A percentile compares a stretch with the other conserved stretches of the same genome.
Conservation (phyloP, 2,329 filamentous ascomycete species). For the Fusarium sacchari region DNA sequence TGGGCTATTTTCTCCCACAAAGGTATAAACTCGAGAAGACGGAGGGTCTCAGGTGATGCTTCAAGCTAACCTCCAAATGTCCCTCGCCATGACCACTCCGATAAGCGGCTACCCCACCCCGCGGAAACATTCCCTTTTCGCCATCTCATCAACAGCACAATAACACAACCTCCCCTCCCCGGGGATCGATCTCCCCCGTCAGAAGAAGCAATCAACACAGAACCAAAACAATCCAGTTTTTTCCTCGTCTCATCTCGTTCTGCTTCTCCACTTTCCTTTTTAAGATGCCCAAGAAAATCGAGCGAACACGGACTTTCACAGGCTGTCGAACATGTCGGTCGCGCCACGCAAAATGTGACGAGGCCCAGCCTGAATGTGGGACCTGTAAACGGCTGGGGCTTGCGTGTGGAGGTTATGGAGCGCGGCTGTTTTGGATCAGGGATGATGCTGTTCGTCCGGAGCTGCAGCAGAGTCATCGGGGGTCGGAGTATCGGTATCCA, state of each 20-base stretch:
- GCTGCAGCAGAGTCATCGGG: constrained; percentile 39
- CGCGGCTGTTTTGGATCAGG: constrained; percentile 46
- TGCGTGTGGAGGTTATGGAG: constrained; percentile 53
- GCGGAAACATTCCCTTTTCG: constrained; percentile 37
- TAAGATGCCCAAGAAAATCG: constrained; percentile 37
- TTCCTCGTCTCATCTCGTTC: neutral
- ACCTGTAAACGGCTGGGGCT: constrained; percentile 50
- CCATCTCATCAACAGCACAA: constrained; percentile 10
- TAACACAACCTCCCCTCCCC: constrained; percentile 1
- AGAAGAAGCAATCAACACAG: neutral
- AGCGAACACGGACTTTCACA: constrained; percentile 46
- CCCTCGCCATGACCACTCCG: neutral
- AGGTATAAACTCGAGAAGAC: neutral
- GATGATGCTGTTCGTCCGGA: constrained; percentile 36
- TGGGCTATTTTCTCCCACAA: neutral
- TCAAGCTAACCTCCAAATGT: neutral
- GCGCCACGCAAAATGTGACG: constrained; percentile 58
- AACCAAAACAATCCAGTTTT: neutral
- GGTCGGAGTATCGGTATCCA: constrained; percentile 52
- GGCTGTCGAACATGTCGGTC: constrained; percentile 49
- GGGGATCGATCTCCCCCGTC: constrained; percentile 7
- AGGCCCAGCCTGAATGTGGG: constrained; percentile 52
- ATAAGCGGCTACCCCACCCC: neutral
- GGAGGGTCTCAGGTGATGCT: neutral
- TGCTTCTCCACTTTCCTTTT: constrained; percentile 35